These are phyloP conservation scores for Marasmius tenuissimus DNA, from an alignment of 1,284 basidiomycete species.

Conservation along the genomic window DNA sequence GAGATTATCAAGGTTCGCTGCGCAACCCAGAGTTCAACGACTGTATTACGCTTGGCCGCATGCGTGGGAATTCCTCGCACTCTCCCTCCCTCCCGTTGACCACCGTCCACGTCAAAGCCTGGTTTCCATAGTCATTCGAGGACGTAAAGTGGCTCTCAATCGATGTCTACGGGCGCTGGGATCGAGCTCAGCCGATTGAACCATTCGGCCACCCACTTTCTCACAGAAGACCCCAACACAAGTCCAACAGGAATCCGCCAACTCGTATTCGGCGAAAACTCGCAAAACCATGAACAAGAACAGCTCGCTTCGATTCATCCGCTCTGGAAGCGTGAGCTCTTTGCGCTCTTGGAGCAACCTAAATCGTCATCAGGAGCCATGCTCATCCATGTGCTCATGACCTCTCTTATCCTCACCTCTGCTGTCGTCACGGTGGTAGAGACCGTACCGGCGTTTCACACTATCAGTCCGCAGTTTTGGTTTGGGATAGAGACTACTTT, in stretches of 20 bases:
- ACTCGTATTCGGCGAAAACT: slow-evolving; percentile 28
- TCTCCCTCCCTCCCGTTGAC: neutral
- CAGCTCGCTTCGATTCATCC: slow-evolving; percentile 43
- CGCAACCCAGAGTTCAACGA: too few species aligned
- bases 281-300: slow-evolving; percentile 33
- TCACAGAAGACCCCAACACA: slow-evolving; percentile 32
- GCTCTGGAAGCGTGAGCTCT: slow-evolving; percentile 56
- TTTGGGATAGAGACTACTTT: slow-evolving; percentile 80
- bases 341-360: slow-evolving; percentile 66
- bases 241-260: slow-evolving; percentile 34
- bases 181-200: slow-evolving; percentile 5
- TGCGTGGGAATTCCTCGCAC: neutral
- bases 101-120: neutral
- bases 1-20: too few species aligned
- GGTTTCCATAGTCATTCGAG: neutral
- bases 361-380: slow-evolving; percentile 69
- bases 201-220: slow-evolving; percentile 28
- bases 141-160: neutral
- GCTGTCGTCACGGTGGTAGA: slow-evolving; percentile 83
- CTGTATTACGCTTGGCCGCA: too few species aligned
- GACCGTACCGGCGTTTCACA: slow-evolving; percentile 81
- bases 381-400: slow-evolving; percentile 61
- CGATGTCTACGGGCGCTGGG: neutral
- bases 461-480: slow-evolving; percentile 68
- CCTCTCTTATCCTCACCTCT: slow-evolving; percentile 64